Base-by-base conservation (phyloP, 768 basidiomycete species). In the Mycena maculata region DNA sequence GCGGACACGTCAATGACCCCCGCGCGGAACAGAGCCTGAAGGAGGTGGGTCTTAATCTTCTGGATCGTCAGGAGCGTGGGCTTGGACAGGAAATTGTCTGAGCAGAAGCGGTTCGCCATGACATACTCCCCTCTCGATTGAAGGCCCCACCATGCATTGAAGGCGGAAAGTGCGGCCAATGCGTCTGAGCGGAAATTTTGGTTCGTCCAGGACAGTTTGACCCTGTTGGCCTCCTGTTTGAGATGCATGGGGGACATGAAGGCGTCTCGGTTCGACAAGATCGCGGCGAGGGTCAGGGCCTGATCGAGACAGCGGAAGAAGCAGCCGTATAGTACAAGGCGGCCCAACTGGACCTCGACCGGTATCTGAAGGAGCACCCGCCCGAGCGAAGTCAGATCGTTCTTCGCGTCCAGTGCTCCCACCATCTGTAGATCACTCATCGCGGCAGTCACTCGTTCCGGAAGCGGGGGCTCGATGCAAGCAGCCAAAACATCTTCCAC, bases 271-370 rank as follows among this genome's bases (percentile, higher is more conserved):
- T 93, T 92, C 16, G 93, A 89, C 70, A 98, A 80, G 72, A 98
- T 91, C 8, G 95, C 94, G n/a, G 96, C 96, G 52, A 98, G 86
- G 6, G 95, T 94, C 67, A 98, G 78, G 0, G 94, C 93, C 55
- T 90, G 87, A 76, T 96, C 93, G 44, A 98, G 83, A 78, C 96
- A 98, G 64, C 92, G 88, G 89, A 97, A 97, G 83, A 98, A 93
- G 74, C 90, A 88, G 20, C 96, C 96, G 76, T 91, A 95, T 5
- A 98, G 84, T 57, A 95, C 92, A 53, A 98, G 82, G 62, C 95
- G 90, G 55, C 95, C 96, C 81, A 98, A 88, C 64, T 94, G 92
- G 1, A 89, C 93, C 56, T 98, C 95, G 42, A 98, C 89, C 4
- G 96, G 96, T 0, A 98, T 81, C 73, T 96, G 92, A 15, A 96